Conservation (phyloP, 2,329 filamentous ascomycete species). For the Metarhizium rileyi region DNA sequence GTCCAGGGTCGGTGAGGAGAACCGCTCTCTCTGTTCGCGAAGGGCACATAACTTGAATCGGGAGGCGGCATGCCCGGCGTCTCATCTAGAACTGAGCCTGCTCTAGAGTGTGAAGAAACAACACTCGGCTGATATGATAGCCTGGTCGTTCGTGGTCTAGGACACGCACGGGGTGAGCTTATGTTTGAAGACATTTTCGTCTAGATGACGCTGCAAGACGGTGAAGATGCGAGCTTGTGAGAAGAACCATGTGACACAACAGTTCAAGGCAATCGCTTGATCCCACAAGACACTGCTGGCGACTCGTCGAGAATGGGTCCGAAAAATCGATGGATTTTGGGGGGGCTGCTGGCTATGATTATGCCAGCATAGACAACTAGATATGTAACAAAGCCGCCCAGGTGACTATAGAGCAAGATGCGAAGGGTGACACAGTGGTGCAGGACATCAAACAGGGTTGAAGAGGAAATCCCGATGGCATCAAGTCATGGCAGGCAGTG, state of each 20-base stretch:
- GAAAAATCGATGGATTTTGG: no score
- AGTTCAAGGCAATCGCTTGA: conserved; percentile 29
- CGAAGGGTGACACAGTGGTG: not conserved
- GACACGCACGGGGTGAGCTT: conserved; percentile 30
- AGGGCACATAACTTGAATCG: conserved; percentile 54
- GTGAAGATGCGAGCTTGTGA: not conserved
- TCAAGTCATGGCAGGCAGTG: not conserved
- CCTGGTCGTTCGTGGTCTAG: conserved; percentile 31
- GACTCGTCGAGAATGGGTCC: not conserved
- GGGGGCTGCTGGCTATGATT: not conserved
- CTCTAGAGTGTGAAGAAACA: conserved; percentile 34
- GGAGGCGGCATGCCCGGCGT: conserved; percentile 51
- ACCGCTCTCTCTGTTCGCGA: conserved; percentile 33
- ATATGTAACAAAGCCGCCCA: not conserved
- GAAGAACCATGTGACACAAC: conserved; percentile 9
- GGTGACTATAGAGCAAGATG: not conserved
- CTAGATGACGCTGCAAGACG: not conserved
- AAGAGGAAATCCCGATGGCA: not conserved
- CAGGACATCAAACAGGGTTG: not conserved
- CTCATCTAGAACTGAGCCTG: conserved; percentile 43
- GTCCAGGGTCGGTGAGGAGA: conserved; percentile 52
- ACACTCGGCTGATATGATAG: conserved; percentile 45
- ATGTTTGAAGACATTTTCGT: not conserved
- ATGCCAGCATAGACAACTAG: not conserved
- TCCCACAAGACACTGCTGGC: conserved; percentile 16